Evolutionary conservation across 2,329 filamentous ascomycete genomes (phyloP).

Genomic region (Helotiales sp.): DNA sequence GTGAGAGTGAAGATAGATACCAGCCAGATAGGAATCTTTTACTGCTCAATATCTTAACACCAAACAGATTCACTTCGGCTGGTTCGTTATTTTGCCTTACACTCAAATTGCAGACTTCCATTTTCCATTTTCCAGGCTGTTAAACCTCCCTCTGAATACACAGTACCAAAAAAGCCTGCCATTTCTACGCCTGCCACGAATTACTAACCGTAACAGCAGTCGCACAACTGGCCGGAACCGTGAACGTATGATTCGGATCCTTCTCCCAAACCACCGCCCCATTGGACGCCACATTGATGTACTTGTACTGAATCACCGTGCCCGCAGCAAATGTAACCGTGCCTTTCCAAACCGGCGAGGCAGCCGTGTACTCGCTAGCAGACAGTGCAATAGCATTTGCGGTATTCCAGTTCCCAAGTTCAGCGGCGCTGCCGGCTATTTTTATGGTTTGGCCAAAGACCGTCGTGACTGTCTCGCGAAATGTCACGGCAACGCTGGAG

Average conservation of each 20-base stretch:
- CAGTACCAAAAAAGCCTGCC: too few relatives aligned
- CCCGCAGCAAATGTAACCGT: constrained; percentile 62
- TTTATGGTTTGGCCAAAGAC: constrained; percentile 67
- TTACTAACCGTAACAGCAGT: constrained; percentile 34
- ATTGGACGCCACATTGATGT: constrained; percentile 61
- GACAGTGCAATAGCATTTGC: constrained; percentile 59
- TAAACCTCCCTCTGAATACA: not conserved
- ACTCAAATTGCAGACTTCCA: not conserved
- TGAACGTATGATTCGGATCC: constrained; percentile 48
- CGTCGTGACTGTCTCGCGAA: constrained; percentile 63
- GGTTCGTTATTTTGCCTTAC: too few relatives aligned
- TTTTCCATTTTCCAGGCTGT: not conserved
- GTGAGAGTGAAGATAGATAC: too few relatives aligned
- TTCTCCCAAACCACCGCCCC: constrained; percentile 67
- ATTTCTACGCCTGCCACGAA: constrained; percentile 31
- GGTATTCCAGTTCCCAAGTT: constrained; percentile 68
- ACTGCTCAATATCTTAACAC: too few relatives aligned
- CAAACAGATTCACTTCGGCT: too few relatives aligned
- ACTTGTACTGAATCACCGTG: constrained; percentile 68
- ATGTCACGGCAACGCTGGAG: constrained; percentile 63
- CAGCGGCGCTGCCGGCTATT: constrained; percentile 61
- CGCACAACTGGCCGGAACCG: constrained; percentile 37
- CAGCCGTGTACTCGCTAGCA: constrained; percentile 61
- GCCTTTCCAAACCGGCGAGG: constrained; percentile 65
- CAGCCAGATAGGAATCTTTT: too few relatives aligned